Conservation (phyloP, 768 basidiomycete genomes). For the Leccinellum rugosiceps region DNA sequence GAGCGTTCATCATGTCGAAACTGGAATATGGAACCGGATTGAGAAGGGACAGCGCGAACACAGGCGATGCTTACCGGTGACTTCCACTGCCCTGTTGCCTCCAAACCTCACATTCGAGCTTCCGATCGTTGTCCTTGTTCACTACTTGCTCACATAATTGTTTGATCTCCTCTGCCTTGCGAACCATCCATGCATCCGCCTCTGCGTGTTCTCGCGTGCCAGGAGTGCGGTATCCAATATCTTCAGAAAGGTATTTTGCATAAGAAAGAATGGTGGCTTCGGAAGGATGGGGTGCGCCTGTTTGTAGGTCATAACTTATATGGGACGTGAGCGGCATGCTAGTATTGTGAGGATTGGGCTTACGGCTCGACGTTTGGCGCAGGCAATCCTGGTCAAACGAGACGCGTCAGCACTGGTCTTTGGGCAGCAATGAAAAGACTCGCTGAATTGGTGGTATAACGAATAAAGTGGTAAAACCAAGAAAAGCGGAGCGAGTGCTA, state of each 20-base stretch:
- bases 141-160: constrained; percentile 32
- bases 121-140: constrained; percentile 39
- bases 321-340: neutral
- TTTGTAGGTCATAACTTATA: constrained; percentile 44
- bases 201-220: constrained; percentile 86
- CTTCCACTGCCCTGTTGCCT: constrained; percentile 84
- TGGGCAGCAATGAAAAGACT: constrained; percentile 18
- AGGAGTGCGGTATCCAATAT: constrained; percentile 87
- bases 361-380: constrained; percentile 53
- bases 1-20: constrained; percentile 88
- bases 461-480: constrained; percentile 47
- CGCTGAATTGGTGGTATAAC: constrained; percentile 48
- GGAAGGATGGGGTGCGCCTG: constrained; percentile 65
- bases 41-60: no score
- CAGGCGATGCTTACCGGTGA: constrained; percentile 60
- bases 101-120: constrained; percentile 91
- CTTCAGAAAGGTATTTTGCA: constrained; percentile 72
- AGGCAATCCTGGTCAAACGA: constrained; percentile 46
- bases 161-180: constrained; percentile 32
- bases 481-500: constrained; percentile 53
- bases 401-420: constrained; percentile 2
- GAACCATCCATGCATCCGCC: constrained; percentile 80
- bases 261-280: constrained; percentile 64
- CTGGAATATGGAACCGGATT: constrained; percentile 39
- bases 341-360: constrained; percentile 14